Evolutionary conservation across 2,329 filamentous ascomycete species (phyloP).

Genomic region (Nothophoma quercina): DNA sequence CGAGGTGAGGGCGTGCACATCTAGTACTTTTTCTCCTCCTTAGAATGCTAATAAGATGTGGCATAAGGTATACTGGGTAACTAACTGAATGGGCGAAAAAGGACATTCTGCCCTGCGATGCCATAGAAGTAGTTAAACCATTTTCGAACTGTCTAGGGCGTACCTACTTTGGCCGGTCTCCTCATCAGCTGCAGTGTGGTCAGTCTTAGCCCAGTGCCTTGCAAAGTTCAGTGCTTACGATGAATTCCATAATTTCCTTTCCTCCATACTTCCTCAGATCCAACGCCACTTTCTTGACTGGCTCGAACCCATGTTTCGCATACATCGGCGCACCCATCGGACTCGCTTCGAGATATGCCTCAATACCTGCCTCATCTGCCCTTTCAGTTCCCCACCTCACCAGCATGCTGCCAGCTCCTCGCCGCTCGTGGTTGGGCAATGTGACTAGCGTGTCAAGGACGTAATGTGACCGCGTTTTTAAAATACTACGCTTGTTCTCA

Average conservation of each 20-base stretch:
- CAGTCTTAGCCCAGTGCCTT: not conserved
- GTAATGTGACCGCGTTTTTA: slow-evolving; percentile 36
- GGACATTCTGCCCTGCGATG: too few relatives aligned
- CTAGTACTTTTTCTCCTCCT: too few relatives aligned
- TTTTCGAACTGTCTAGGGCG: slow-evolving; percentile 4
- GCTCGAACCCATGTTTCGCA: slow-evolving; percentile 40
- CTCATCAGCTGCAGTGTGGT: slow-evolving; percentile 26
- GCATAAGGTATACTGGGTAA: too few relatives aligned
- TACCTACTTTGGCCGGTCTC: slow-evolving; percentile 18
- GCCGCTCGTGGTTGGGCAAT: slow-evolving; percentile 36
- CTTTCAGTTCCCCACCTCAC: slow-evolving; percentile 41
- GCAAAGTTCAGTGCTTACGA: slow-evolving; percentile 29
- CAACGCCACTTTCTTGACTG: slow-evolving; percentile 34
- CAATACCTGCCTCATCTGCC: slow-evolving; percentile 42
- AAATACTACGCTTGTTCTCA: slow-evolving; percentile 32
- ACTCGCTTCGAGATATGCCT: slow-evolving; percentile 45
- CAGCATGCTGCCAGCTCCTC: slow-evolving; percentile 45
- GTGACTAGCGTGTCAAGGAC: slow-evolving; percentile 44
- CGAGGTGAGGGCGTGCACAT: too few relatives aligned
- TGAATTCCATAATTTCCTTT: slow-evolving; percentile 35
- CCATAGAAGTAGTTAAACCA: too few relatives aligned
- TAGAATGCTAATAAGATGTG: too few relatives aligned
- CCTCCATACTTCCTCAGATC: slow-evolving; percentile 42
- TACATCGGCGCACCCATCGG: slow-evolving; percentile 46
- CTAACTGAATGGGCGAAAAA: too few relatives aligned